Evolutionary conservation across 2,329 filamentous ascomycete genomes (phyloP).

Genomic region (Fusarium metavorans): DNA sequence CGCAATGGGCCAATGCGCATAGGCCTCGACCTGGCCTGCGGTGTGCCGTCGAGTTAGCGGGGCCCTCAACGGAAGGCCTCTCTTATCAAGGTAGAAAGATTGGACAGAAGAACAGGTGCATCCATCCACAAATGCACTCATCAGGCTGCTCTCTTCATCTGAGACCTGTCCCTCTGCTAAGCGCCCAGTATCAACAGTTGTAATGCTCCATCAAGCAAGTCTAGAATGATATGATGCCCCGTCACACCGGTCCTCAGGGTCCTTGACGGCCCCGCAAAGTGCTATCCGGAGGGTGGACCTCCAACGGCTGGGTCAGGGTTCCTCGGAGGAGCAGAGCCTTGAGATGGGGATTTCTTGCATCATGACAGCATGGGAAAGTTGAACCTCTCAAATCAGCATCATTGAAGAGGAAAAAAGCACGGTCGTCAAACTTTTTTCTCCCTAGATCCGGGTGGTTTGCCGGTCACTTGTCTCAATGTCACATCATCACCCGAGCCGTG

Average conservation of each 20-base stretch:
- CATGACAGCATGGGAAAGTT: constrained; percentile 8
- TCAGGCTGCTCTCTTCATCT: background rate
- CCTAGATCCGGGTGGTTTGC: constrained; percentile 10
- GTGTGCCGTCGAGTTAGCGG: background rate
- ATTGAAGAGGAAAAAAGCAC: background rate
- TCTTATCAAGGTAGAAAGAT: constrained; percentile 1
- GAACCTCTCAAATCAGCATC: background rate
- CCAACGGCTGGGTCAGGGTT: constrained; percentile 27
- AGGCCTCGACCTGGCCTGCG: background rate
- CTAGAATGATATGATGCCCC: constrained; percentile 15
- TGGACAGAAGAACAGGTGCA: background rate
- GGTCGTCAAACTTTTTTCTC: background rate
- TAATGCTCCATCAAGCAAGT: background rate
- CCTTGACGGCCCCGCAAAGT: constrained; percentile 33
- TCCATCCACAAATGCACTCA: background rate
- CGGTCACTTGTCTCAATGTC: background rate
- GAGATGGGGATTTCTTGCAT: constrained; percentile 18
- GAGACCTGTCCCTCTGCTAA: background rate
- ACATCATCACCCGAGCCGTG: background rate
- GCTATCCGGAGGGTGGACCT: constrained; percentile 27
- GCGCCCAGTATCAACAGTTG: background rate
- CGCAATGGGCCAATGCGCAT: background rate
- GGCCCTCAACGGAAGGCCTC: background rate
- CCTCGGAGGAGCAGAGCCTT: constrained; percentile 1
- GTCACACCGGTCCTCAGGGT: constrained; percentile 17